Conservation (phyloP, 2,329 filamentous ascomycete species). For the Monilinia polystroma region DNA sequence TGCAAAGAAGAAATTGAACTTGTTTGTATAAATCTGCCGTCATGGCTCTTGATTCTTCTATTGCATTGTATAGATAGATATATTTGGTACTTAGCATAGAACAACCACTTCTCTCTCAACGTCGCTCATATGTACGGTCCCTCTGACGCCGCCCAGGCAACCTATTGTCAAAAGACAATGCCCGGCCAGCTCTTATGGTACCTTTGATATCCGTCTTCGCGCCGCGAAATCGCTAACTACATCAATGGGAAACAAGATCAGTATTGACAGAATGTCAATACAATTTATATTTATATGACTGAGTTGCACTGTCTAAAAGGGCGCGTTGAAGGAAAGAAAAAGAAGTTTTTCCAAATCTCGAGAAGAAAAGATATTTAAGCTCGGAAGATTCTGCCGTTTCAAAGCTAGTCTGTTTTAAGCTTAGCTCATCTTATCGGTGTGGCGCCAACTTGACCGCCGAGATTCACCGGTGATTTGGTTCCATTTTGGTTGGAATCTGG, state of each 20-base stretch:
- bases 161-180: constrained; percentile 44
- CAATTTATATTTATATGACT: constrained; percentile 57
- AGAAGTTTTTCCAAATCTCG: constrained; percentile 18
- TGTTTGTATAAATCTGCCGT: background rate
- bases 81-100: too few relatives aligned
- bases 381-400: background rate
- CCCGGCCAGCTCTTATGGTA: constrained; percentile 59
- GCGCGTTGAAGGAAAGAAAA: constrained; percentile 58
- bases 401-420: background rate
- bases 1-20: background rate
- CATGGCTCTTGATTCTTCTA: background rate
- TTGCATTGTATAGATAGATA: background rate
- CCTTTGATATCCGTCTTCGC: constrained; percentile 54
- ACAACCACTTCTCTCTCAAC: background rate
- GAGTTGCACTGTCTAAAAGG: constrained; percentile 83
- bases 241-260: constrained; percentile 59
- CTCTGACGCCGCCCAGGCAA: constrained; percentile 86
- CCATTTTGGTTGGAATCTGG: constrained; percentile 1
- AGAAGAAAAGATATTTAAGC: constrained; percentile 13
- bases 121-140: constrained; percentile 58
- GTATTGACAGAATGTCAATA: constrained; percentile 68
- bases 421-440: background rate
- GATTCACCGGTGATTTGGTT: constrained; percentile 11
- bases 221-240: constrained; percentile 58
- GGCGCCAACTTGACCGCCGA: constrained; percentile 3